These are phyloP conservation scores for Wakefieldia striispora DNA, from an alignment of 768 basidiomycete species.

Conservation along the genomic window DNA sequence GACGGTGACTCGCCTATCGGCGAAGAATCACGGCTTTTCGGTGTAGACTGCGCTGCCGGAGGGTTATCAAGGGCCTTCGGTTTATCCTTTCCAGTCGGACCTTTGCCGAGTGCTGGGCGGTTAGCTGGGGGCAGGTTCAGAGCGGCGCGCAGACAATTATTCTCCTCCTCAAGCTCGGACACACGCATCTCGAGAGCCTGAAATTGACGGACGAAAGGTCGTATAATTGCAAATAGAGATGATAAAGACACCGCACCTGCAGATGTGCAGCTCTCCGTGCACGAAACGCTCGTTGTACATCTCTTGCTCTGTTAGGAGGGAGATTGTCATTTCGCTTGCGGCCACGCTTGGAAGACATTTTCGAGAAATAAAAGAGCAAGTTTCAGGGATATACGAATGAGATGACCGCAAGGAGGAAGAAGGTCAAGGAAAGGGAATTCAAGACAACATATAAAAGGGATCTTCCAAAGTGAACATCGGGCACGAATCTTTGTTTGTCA, in stretches of 20 bases:
- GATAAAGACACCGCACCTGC: constrained; percentile 49
- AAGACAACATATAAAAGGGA: constrained; percentile 40
- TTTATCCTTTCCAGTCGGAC: constrained; percentile 86
- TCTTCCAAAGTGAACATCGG: constrained; percentile 35
- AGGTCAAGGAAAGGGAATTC: constrained; percentile 32
- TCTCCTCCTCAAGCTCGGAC: constrained; percentile 81
- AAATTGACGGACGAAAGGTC: constrained; percentile 29
- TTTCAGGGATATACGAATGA: constrained; percentile 16
- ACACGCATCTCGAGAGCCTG: constrained; percentile 83
- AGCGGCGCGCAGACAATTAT: constrained; percentile 65
- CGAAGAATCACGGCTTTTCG: constrained; percentile 63
- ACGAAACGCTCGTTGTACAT: constrained; percentile 87
- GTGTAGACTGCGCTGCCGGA: constrained; percentile 36
- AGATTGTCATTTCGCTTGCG: constrained; percentile 71
- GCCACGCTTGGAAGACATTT: constrained; percentile 85
- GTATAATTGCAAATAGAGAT: constrained; percentile 40
- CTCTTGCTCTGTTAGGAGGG: constrained; percentile 70
- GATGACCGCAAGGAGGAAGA: constrained; percentile 33
- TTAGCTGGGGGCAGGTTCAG: constrained; percentile 73
- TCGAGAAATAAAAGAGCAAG: constrained; percentile 11
- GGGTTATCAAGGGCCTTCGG: constrained; percentile 49
- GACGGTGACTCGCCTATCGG: constrained; percentile 55
- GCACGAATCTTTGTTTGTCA: constrained; percentile 36
- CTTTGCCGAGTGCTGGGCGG: constrained; percentile 72
- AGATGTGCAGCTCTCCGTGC: constrained; percentile 87